Evolutionary conservation across 2,329 filamentous ascomycete species (phyloP).

Genomic region (Alternaria sp.): DNA sequence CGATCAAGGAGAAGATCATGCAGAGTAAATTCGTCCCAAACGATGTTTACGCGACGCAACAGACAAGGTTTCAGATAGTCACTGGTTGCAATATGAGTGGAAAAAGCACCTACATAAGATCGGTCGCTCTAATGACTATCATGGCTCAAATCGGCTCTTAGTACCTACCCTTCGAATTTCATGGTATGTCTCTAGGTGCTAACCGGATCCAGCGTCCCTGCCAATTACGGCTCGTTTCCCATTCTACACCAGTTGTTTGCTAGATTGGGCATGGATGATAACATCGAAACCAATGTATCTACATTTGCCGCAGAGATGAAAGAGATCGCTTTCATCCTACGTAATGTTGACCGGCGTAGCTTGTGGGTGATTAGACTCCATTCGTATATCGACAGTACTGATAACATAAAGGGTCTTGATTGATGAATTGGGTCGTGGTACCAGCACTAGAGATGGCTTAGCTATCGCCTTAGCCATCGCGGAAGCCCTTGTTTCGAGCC

Average conservation of each 20-base stretch:
- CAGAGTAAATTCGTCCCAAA: constrained; percentile 80
- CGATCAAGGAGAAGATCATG: constrained; percentile 78
- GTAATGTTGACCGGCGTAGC: constrained; percentile 79
- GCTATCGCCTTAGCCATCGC: constrained; percentile 90
- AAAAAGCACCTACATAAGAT: constrained; percentile 93
- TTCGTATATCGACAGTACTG: neutral
- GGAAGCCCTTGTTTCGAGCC: constrained; percentile 82
- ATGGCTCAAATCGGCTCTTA: constrained; percentile 96
- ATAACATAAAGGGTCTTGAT: constrained; percentile 68
- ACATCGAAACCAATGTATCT: constrained; percentile 87
- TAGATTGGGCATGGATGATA: constrained; percentile 85
- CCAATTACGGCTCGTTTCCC: constrained; percentile 81
- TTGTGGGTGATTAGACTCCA: constrained; percentile 53
- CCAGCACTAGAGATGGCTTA: constrained; percentile 86
- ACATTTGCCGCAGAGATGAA: constrained; percentile 96
- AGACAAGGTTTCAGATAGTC: constrained; percentile 88
- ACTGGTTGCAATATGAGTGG: constrained; percentile 98
- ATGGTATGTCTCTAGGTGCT: constrained; percentile 6
- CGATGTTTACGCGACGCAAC: constrained; percentile 83
- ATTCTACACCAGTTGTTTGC: constrained; percentile 87
- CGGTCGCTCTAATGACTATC: constrained; percentile 82
- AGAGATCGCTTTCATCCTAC: constrained; percentile 91
- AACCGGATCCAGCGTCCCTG: constrained; percentile 68
- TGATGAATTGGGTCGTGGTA: constrained; percentile 91
- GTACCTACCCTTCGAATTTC: constrained; percentile 21